Conservation (phyloP, 345 rosid species). For the Turnera subulata region DNA sequence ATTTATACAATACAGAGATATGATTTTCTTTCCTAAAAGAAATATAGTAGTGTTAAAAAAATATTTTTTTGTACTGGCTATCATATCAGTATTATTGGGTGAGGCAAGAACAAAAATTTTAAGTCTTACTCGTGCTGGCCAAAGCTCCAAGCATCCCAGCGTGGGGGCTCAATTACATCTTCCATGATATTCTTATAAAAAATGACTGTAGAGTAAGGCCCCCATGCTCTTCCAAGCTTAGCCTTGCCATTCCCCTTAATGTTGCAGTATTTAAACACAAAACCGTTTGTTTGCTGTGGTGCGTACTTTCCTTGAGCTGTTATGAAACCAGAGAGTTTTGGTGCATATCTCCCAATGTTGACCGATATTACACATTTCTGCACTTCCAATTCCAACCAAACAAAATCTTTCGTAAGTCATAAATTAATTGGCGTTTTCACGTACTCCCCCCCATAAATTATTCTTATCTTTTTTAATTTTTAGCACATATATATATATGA, state of each 20-base stretch:
- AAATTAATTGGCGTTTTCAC: no score
- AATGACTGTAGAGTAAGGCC: slow-evolving; percentile 32
- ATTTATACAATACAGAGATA: no score
- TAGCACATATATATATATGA: no score
- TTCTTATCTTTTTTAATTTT: no score
- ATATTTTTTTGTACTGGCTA: no score
- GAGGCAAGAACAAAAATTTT: no score
- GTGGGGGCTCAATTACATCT: slow-evolving; percentile 16
- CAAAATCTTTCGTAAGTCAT: no score
- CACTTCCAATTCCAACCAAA: no score
- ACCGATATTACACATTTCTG: slow-evolving; percentile 12
- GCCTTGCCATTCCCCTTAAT: slow-evolving; percentile 19
- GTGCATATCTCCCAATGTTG: slow-evolving; percentile 1
- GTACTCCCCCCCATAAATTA: no score
- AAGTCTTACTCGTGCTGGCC: slow-evolving; percentile 22
- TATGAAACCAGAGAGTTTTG: slow-evolving; percentile 8
- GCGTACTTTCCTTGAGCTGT: slow-evolving; percentile 16
- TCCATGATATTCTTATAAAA: slow-evolving; percentile 8
- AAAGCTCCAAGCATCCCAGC: slow-evolving; percentile 37
- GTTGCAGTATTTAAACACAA: slow-evolving; percentile 12
- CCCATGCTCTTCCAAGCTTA: slow-evolving; percentile 36
- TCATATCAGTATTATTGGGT: no score
- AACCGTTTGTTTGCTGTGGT: slow-evolving; percentile 2
- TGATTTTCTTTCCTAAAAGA: no score
- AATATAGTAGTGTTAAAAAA: no score